These are phyloP conservation scores for Fomitopsis betulina DNA, from an alignment of 1,284 basidiomycete species.

Conservation along the genomic window DNA sequence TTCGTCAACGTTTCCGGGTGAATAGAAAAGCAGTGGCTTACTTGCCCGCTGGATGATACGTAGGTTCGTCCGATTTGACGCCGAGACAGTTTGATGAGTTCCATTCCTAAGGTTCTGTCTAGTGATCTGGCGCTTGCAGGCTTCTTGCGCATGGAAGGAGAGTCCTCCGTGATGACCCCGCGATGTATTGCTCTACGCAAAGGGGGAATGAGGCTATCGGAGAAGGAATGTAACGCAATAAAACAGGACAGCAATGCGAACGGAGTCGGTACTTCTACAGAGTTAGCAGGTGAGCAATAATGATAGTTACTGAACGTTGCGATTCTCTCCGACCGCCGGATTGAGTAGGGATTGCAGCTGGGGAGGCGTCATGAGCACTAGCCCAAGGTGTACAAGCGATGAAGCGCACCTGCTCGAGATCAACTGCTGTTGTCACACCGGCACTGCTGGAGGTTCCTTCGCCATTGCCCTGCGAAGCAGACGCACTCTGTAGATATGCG, in stretches of 20 bases:
- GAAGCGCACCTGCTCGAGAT: conserved; percentile 11
- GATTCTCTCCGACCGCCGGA: conserved; percentile 7
- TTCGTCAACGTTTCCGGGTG: too few species aligned
- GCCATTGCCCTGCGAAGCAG: neutral
- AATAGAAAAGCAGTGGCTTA: too few species aligned
- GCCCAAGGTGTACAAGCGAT: neutral
- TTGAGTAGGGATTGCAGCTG: conserved; percentile 13
- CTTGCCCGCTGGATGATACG: too few species aligned
- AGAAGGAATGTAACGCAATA: neutral
- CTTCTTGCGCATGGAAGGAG: too few species aligned
- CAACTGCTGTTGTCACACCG: conserved; percentile 4
- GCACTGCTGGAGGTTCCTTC: conserved; percentile 1
- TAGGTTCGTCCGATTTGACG: too few species aligned
- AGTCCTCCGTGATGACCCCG: too few species aligned
- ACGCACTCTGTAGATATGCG: neutral
- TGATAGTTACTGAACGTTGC: neutral
- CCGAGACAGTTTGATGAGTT: too few species aligned
- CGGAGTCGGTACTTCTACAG: neutral
- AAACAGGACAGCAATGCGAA: conserved; percentile 3
- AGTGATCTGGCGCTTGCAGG: too few species aligned
- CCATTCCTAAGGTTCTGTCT: too few species aligned
- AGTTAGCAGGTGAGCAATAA: neutral
- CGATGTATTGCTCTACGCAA: too few species aligned
- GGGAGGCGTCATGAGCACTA: neutral
- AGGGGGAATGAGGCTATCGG: too few species aligned